Evolutionary conservation across 148 eudicot species (phyloP), one percentile per base, ranked within the genome.

Genomic region (Rhododendron simsii): DNA sequence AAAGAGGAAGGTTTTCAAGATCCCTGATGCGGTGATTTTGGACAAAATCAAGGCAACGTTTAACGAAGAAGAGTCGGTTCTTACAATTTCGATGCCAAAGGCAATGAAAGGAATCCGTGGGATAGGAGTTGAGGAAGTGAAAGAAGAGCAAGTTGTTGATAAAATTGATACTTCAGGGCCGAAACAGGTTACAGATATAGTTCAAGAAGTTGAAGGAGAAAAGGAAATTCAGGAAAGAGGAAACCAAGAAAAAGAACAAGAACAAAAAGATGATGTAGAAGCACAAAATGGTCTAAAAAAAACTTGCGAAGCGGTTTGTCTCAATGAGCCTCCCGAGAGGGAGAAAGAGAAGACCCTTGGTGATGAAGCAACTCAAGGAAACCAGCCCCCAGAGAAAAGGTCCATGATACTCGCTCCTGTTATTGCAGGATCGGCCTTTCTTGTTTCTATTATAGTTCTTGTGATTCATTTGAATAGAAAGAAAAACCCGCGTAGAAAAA

Each of bases 21-120:
- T 96, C 11, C 99, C 99, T 3, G 65, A 80, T 11, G 96, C 89
- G 69, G 94, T 95, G 39, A 61, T 87, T 84, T 79, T 94, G 87
- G 98, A 96, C 87, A 67, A 81, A 81, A 90, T 96, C 69, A 83
- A 88, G 83, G 98, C 96, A 1, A 89, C 39, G 79, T 94, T 93
- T 78, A 78, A 86, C 0, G 93, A 92, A 15, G 92, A 91, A 20
- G 94, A 92, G 47, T 92, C 93, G 1, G 79, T 51, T 30, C 78
- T 96, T 78, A 91, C 89, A 7, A 89, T 96, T 83, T 83, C 89
- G 35, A 96, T 96, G 95, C 96, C 98, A 3, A 96, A 96, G 89
- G 78, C 79, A 65, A 91, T 83, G 5, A 89, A 89, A 83, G 98
- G 95, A 21, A 78, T 94, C 63, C 47, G 33, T 3, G 95, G 99